Evolutionary conservation across 225 moss, liverwort and hornwort species (phyloP), one percentile per base, ranked within the genome.

Genomic region (Marchantia polymorpha): DNA sequence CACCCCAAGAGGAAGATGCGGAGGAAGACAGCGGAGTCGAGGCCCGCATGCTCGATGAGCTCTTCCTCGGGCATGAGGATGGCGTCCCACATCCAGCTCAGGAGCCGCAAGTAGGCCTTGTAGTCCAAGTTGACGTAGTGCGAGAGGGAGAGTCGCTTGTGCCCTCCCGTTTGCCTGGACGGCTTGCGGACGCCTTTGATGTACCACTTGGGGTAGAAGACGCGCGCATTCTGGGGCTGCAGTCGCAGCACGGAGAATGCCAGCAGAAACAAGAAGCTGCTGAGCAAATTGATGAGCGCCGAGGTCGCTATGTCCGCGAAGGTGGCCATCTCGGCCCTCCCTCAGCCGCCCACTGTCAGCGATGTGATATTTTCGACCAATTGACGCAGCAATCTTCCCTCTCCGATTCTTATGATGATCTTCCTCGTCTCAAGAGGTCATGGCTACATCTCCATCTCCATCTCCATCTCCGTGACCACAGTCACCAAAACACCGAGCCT

Each of bases 161-260:
- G 75, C 0, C 16, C 75, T 55, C 82, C 75, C 1, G 30, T 87
- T 39, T 89, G 80, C 19, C 88, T 87, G 3, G 92, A 89, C 23
- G 87, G 76, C 76, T 90, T 90, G 6, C 90, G 61, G 11, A 90
- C 84, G 4, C 91, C 94, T 78, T 88, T 92, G 48, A 91, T 84
- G 39, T 94, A 94, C 79, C 85, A 84, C 72, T 96, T 96, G 8
- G 94, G 84, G 53, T 86, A 87, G 56, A 90, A 96, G 0, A 96
- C 90, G 14, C 91, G 86, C 15, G 89, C 96, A 71, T 96, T 92
- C 26, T 90, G 81, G 4, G 96, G 92, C 79, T 96, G 96, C 4
- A 91, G 64, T 73, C 78, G 88, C 56, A 94, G 69, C 52, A 89
- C n/a, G 7, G 88, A 83, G 53, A 94, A 96, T 25, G 66, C 82